Conservation (phyloP, 768 basidiomycete genomes). For the Hydnomerulius pinastri region DNA sequence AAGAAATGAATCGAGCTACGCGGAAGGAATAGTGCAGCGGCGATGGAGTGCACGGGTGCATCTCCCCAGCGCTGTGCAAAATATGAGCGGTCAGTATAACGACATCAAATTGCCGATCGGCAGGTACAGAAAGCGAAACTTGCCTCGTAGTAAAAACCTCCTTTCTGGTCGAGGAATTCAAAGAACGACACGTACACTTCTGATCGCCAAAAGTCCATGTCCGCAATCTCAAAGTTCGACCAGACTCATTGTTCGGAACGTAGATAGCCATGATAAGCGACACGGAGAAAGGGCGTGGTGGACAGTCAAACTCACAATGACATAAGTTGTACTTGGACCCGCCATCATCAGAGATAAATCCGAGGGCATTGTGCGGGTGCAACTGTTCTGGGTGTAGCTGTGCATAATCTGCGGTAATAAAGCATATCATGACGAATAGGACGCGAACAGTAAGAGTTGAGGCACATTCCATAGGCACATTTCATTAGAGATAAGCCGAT, state of each 20-base stretch:
- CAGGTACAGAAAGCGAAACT: neutral
- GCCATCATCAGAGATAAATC: conserved; percentile 65
- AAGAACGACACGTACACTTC: conserved; percentile 86
- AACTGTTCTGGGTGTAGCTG: conserved; percentile 50
- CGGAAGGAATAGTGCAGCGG: conserved; percentile 83
- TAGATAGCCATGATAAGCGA: neutral
- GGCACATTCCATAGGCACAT: conserved; percentile 32
- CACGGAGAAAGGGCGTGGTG: neutral
- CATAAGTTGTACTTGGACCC: conserved; percentile 65
- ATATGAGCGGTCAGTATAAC: neutral
- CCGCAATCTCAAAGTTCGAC: conserved; percentile 93
- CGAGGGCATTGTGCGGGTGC: conserved; percentile 53
- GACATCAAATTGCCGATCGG: neutral
- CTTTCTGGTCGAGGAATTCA: conserved; percentile 72
- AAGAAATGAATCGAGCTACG: conserved; percentile 95
- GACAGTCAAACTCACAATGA: conserved; percentile 51
- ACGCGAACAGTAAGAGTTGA: conserved; percentile 36
- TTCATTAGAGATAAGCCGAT: conserved; percentile 33
- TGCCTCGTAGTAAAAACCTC: conserved; percentile 91
- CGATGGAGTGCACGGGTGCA: conserved; percentile 90
- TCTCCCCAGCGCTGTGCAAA: conserved; percentile 83
- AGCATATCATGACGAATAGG: neutral
- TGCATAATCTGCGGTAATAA: conserved; percentile 26
- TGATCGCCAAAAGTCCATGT: conserved; percentile 82
- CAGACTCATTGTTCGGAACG: conserved; percentile 54